phyloP scores from a whole-genome alignment of 352 stramenopile species.

The Saprolegnia diclina region DNA sequence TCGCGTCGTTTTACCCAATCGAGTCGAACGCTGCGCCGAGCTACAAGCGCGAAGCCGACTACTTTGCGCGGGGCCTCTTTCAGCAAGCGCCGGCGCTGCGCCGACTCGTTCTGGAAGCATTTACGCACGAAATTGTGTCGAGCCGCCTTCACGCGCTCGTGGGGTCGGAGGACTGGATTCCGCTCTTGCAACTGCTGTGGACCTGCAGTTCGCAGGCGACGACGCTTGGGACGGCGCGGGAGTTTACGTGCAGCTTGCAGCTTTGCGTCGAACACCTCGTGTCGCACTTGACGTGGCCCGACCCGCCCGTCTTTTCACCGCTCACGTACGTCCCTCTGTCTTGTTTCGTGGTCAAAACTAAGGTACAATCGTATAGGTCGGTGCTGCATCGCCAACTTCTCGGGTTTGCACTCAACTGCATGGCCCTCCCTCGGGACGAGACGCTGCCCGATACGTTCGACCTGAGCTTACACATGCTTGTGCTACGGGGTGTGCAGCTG shows the following conservation, averaged over 20 bases:
- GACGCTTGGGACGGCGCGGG: not conserved
- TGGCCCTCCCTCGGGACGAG: not conserved
- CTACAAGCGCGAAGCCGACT: constrained; percentile 11
- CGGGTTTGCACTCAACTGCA: not conserved
- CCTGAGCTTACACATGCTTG: not conserved
- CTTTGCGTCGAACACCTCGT: constrained; percentile 9
- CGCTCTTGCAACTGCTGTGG: constrained; percentile 14
- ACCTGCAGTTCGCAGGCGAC: not conserved
- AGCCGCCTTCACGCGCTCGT: not conserved
- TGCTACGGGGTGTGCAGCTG: constrained; percentile 7
- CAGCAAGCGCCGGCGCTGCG: constrained; percentile 13
- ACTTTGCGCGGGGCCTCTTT: constrained; percentile 6
- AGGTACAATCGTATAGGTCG: too few relatives aligned
- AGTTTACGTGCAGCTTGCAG: constrained; percentile 1
- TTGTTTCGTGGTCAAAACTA: too few relatives aligned
- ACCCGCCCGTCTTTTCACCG: not conserved
- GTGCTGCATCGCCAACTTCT: constrained; percentile 18
- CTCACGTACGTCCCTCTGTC: constrained; percentile 7
- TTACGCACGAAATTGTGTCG: not conserved
- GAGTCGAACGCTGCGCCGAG: constrained; percentile 25
- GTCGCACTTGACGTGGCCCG: not conserved
- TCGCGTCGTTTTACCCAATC: constrained; percentile 78
- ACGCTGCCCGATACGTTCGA: not conserved
- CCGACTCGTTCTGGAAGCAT: not conserved
- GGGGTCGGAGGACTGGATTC: constrained; percentile 6